Base-by-base conservation (phyloP, 2,329 filamentous ascomycete genomes). In the Aspergillus uvarum region DNA sequence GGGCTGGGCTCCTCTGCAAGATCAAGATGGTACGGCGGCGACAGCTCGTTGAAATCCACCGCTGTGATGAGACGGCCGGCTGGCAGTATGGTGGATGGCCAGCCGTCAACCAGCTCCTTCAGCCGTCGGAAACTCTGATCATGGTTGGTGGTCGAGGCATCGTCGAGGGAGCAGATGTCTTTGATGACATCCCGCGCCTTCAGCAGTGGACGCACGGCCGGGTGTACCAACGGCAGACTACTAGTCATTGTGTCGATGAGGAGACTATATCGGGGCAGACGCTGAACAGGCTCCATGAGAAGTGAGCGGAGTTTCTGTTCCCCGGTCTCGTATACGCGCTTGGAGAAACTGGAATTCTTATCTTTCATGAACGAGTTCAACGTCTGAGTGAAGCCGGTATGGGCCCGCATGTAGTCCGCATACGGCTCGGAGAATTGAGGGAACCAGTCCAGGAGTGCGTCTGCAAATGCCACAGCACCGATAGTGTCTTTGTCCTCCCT, bases 221-320 rank as follows among this genome's bases (percentile, higher is more conserved):
- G 91, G 72, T 98, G 93, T 8, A 90, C 87, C 54, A 93, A 86
- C 4, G 94, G 93, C 19, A 98, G 83, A 62, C 90, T 92, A 65
- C 89, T 87, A 51, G 95, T 86, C 71, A 99, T 97, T 70, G 96
- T 93, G 78, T 99, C 95, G 68, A 99, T 98, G 71, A 98, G 89
- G 38, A 99, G 82, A 70, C 92, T 97, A 78, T 99, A 99, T 26
- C 95, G 89, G 26, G 95, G 95, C 55, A 99, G 83, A 55, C 95
- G 85, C 75, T 99, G 95, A 0, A 99, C 93, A 2, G 95, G 95
- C 76, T 99, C 95, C 73, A 99, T 99, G 57, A 99, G 84, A 63
- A 95, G 85, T 3, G 95, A 98, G 52, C 91, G 92, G 56, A 98
- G 84, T 59, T 88, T 86, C 77, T 99, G 95, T 74, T 98, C 95